phyloP scores from a whole-genome alignment of 441 rosid genomes.

The Populus trichocarpa region DNA sequence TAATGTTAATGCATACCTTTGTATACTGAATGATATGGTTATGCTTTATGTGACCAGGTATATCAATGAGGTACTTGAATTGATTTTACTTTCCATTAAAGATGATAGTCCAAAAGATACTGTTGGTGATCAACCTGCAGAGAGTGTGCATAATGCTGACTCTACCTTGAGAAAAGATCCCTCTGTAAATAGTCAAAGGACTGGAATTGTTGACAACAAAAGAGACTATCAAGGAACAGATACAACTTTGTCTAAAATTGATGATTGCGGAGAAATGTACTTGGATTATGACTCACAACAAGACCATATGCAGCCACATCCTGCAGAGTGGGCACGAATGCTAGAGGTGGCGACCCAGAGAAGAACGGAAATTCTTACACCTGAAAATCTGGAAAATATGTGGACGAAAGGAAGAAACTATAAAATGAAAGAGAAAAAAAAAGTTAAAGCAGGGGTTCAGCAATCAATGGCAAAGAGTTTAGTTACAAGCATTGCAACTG shows the following conservation, averaged over 20 bases:
- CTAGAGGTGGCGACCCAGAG: constrained; percentile 88
- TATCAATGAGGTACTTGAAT: constrained; percentile 84
- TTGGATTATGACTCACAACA: constrained; percentile 26
- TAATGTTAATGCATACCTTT: neutral
- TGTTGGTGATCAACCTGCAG: constrained; percentile 41
- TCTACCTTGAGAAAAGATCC: constrained; percentile 27
- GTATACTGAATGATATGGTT: neutral
- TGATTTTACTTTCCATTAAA: constrained; percentile 51
- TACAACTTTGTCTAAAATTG: constrained; percentile 30
- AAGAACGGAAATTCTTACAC: constrained; percentile 89
- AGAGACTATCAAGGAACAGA: constrained; percentile 31
- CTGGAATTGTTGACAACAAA: neutral
- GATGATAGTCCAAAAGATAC: constrained; percentile 41
- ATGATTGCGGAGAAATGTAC: constrained; percentile 28
- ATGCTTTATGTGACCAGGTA: constrained; percentile 44
- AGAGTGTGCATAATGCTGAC: constrained; percentile 30
- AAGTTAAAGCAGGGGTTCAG: constrained; percentile 29
- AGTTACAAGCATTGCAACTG: constrained; percentile 17
- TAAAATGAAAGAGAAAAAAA: constrained; percentile 65
- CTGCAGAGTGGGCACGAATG: constrained; percentile 77
- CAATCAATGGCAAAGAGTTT: constrained; percentile 31
- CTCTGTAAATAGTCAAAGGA: constrained; percentile 24
- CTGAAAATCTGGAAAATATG: constrained; percentile 98
- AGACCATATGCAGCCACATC: constrained; percentile 39
- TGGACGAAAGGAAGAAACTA: constrained; percentile 97